Conservation (phyloP, 768 basidiomycete species). For the Kwoniella sp. region DNA sequence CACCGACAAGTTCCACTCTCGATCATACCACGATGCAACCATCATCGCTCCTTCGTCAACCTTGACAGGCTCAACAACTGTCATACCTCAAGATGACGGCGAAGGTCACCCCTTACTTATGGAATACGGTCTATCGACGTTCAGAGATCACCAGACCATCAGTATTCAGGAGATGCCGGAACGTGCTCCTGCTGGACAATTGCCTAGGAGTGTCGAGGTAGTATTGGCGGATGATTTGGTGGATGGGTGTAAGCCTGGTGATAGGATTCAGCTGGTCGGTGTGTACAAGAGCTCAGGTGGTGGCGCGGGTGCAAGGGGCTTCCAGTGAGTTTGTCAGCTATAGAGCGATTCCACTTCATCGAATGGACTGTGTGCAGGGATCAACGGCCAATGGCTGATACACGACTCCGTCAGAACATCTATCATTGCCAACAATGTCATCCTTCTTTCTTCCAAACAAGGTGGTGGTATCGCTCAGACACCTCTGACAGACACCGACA, state of each 20-base stretch:
- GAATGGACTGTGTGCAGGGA: too few relatives aligned
- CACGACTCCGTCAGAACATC: slow-evolving; percentile 67
- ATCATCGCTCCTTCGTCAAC: slow-evolving; percentile 68
- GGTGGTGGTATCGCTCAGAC: slow-evolving; percentile 94
- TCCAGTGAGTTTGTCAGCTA: slow-evolving; percentile 68
- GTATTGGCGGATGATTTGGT: slow-evolving; percentile 95
- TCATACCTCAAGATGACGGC: slow-evolving; percentile 89
- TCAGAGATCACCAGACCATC: slow-evolving; percentile 94
- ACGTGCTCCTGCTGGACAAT: slow-evolving; percentile 92
- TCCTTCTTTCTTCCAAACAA: slow-evolving; percentile 88
- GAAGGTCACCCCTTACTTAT: slow-evolving; percentile 82
- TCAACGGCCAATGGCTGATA: not conserved
- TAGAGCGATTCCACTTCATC: too few relatives aligned
- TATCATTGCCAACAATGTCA: slow-evolving; percentile 91
- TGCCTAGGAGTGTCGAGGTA: slow-evolving; percentile 93
- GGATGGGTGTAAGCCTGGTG: slow-evolving; percentile 96
- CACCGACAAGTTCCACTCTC: slow-evolving; percentile 77
- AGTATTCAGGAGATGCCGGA: slow-evolving; percentile 99
- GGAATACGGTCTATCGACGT: slow-evolving; percentile 88
- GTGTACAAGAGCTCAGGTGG: slow-evolving; percentile 92
- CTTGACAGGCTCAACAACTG: slow-evolving; percentile 65
- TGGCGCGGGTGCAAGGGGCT: slow-evolving; percentile 77
- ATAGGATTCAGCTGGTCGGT: slow-evolving; percentile 94
- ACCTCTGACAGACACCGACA: slow-evolving; percentile 86
- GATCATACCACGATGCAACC: slow-evolving; percentile 87